These are phyloP conservation scores for Tulasnella sp. DNA, from an alignment of 768 basidiomycete species.

Conservation along the genomic window DNA sequence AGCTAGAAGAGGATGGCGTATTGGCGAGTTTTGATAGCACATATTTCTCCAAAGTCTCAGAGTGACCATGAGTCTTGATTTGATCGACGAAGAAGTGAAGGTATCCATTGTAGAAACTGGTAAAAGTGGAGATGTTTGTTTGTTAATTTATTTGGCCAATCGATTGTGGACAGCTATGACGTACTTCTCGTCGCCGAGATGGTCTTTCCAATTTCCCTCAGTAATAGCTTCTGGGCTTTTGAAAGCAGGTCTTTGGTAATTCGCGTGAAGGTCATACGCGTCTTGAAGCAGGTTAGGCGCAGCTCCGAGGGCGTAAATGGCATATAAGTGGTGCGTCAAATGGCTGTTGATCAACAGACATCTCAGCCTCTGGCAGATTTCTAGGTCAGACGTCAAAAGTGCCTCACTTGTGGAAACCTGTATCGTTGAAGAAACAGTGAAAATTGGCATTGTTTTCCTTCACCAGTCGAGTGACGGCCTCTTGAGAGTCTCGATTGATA, in stretches of 20 bases:
- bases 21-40: slow-evolving; percentile 48
- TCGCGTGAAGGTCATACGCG: slow-evolving; percentile 32
- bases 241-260: slow-evolving; percentile 31
- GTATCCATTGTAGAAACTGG: slow-evolving; percentile 53
- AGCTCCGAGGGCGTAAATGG: slow-evolving; percentile 53
- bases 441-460: slow-evolving; percentile 35
- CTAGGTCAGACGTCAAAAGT: background rate
- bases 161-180: slow-evolving; percentile 19
- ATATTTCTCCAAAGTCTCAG: slow-evolving; percentile 45
- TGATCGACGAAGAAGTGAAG: slow-evolving; percentile 41
- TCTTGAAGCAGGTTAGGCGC: slow-evolving; percentile 33
- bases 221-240: slow-evolving; percentile 39
- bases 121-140: background rate
- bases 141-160: background rate
- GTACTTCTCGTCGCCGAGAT: slow-evolving; percentile 49
- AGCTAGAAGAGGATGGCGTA: slow-evolving; percentile 23
- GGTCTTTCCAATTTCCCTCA: slow-evolving; percentile 39
- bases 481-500: no score
- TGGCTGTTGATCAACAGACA: slow-evolving; percentile 35
- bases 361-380: background rate
- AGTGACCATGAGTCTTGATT: slow-evolving; percentile 35
- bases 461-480: no score
- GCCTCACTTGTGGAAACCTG: slow-evolving; percentile 41
- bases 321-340: slow-evolving; percentile 45
- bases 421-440: slow-evolving; percentile 44